Evolutionary conservation across 768 basidiomycete species (phyloP).

Genomic region (Fibroporia radiculosa): DNA sequence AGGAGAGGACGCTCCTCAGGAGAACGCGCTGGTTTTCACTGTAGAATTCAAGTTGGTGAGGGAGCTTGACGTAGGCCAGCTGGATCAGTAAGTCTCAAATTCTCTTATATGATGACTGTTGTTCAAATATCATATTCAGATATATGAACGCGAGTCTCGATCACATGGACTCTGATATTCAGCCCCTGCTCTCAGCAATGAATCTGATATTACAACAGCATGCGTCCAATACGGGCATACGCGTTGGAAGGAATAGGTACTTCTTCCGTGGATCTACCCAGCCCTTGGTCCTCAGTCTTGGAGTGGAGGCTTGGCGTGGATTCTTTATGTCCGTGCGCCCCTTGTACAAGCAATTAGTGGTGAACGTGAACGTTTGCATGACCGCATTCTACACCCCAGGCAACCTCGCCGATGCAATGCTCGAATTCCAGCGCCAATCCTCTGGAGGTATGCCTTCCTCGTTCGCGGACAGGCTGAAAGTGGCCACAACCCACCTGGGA

Average conservation of each 20-base stretch:
- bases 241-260: constrained; percentile 59
- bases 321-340: constrained; percentile 47
- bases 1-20: constrained; percentile 26
- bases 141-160: constrained; percentile 48
- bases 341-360: constrained; percentile 39
- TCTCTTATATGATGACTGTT: not conserved
- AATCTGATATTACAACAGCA: constrained; percentile 57
- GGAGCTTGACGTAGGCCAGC: constrained; percentile 22
- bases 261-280: constrained; percentile 39
- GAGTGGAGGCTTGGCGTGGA: constrained; percentile 38
- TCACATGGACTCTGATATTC: constrained; percentile 48
- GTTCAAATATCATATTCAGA: constrained; percentile 24
- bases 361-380: constrained; percentile 49
- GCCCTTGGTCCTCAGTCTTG: constrained; percentile 22
- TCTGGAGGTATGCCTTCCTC: constrained; percentile 37
- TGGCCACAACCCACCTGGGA: constrained; percentile 49
- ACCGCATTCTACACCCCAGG: constrained; percentile 50
- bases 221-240: constrained; percentile 47
- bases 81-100: constrained; percentile 28
- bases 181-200: constrained; percentile 52
- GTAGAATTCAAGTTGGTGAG: constrained; percentile 27
- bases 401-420: constrained; percentile 53
- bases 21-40: constrained; percentile 33
- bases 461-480: constrained; percentile 47
- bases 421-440: constrained; percentile 36